phyloP scores from a whole-genome alignment of 2,329 filamentous ascomycete species.

The Didymella glomerata region DNA sequence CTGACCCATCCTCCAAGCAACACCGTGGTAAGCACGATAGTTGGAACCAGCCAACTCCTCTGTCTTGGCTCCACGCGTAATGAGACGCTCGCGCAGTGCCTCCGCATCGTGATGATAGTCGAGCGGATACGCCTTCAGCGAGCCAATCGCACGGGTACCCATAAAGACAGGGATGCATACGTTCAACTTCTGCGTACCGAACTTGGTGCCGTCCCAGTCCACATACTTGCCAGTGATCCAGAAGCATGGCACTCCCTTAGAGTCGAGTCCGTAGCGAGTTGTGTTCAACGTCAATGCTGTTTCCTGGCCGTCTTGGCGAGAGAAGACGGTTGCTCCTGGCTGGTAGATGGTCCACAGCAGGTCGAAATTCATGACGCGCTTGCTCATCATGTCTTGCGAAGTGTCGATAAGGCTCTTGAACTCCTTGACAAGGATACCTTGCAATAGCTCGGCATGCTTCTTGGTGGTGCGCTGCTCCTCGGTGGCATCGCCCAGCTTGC shows the following conservation, averaged over 20 bases:
- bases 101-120: conserved; percentile 77
- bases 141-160: conserved; percentile 80
- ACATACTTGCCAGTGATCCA: conserved; percentile 36
- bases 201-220: conserved; percentile 46
- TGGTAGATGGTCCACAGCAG: conserved; percentile 56
- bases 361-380: conserved; percentile 51
- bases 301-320: conserved; percentile 32
- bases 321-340: conserved; percentile 41
- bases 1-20: conserved; percentile 41
- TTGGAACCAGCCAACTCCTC: conserved; percentile 78
- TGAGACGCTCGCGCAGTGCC: conserved; percentile 69
- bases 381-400: conserved; percentile 48
- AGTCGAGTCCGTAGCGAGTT: conserved; percentile 33
- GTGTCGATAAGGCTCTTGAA: conserved; percentile 51
- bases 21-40: conserved; percentile 81
- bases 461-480: conserved; percentile 29
- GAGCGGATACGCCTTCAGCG: conserved; percentile 76
- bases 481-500: conserved; percentile 18
- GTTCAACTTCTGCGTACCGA: conserved; percentile 34
- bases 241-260: conserved; percentile 27
- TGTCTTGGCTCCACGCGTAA: conserved; percentile 84
- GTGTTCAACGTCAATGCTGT: conserved; percentile 20
- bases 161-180: conserved; percentile 64
- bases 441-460: conserved; percentile 51
- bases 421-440: conserved; percentile 49